Base-by-base conservation (phyloP, 2,329 filamentous ascomycete species). In the Fusarium nygamai region DNA sequence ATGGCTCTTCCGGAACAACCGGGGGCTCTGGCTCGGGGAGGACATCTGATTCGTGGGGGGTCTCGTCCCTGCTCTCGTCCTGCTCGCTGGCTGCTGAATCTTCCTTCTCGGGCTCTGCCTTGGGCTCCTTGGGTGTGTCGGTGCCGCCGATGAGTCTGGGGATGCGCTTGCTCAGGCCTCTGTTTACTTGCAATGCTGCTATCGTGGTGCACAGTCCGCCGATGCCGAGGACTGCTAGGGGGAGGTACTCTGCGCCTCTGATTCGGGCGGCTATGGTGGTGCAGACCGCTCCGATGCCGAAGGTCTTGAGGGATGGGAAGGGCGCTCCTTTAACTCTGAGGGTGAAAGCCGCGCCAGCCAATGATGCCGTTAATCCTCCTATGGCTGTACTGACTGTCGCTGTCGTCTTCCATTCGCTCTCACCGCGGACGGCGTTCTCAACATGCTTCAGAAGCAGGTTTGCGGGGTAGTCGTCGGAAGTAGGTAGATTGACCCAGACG, bases 401-500 rank as follows among this genome's bases (percentile, higher is more conserved):
- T 8, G 71, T 47, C 17, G 67, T 74, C 54, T 74, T 73, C 71
- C 71, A 73, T 14, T 67, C 62, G 13, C 71, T 73, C 8, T 74
- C 71, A 16, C 57, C 33, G 4, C 71, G 71, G 2, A 67, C 50
- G 11, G 53, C 60, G 20, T 73, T 73, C 20, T 69, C 71, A 8
- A 74, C 71, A 5, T 74, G 67, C 34, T 63, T 57, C 14, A 73
- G 43, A 19, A 72, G 39, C 31, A 73, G 39, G 27, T 63, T 68
- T 4, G 44, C 44, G 20, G 71, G 71, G 31, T 73, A 73, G 3
- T 44, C 44, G 8, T 74, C 67, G 14, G 51, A 33, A 10, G 59
- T 73, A 5, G 71, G 71, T 33, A 73, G 14, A 8, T 73, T 73
- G 19, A 73, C 38, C 71, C 71, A 73, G n/a, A 73, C 67, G 20